phyloP scores from a whole-genome alignment of 1,284 basidiomycete genomes.

The Boletellus deceptivus region DNA sequence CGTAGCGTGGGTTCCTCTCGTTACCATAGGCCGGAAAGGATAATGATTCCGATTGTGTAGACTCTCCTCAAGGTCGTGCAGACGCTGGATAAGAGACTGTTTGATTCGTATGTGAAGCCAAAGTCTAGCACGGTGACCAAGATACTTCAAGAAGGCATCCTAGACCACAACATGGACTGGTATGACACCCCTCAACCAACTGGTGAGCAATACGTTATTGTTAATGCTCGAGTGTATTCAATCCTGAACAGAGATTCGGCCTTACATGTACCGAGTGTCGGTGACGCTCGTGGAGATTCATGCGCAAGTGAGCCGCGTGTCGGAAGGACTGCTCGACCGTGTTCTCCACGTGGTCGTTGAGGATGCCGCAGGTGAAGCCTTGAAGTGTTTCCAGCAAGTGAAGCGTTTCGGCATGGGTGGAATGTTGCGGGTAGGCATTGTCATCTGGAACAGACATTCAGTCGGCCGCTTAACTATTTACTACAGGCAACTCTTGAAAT shows the following conservation, averaged over 20 bases:
- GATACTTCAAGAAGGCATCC: slow-evolving; percentile 77
- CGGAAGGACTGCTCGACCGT: slow-evolving; percentile 78
- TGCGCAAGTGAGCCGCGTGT: slow-evolving; percentile 81
- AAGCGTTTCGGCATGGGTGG: slow-evolving; percentile 95
- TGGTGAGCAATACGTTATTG: slow-evolving; percentile 47
- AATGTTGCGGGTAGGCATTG: slow-evolving; percentile 81
- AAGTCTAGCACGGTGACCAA: slow-evolving; percentile 67
- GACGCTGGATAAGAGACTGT: slow-evolving; percentile 84
- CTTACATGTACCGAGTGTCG: slow-evolving; percentile 91
- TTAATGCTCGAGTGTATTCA: neutral
- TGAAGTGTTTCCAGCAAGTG: slow-evolving; percentile 84
- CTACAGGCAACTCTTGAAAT: slow-evolving; percentile 93
- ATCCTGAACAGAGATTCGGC: slow-evolving; percentile 72
- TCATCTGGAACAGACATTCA: neutral
- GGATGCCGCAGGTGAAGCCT: slow-evolving; percentile 77
- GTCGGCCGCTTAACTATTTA: neutral
- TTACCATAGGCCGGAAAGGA: neutral
- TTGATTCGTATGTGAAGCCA: slow-evolving; percentile 83
- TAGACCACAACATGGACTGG: slow-evolving; percentile 86
- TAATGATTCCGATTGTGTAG: slow-evolving; percentile 35
- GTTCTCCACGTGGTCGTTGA: slow-evolving; percentile 83
- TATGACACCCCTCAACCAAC: slow-evolving; percentile 84
- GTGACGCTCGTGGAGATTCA: slow-evolving; percentile 91
- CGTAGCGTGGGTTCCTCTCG: slow-evolving; percentile 46
- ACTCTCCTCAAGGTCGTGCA: slow-evolving; percentile 76